Evolutionary conservation across 2,329 filamentous ascomycete genomes (phyloP).

Genomic region (Trichoderma pleuroti): DNA sequence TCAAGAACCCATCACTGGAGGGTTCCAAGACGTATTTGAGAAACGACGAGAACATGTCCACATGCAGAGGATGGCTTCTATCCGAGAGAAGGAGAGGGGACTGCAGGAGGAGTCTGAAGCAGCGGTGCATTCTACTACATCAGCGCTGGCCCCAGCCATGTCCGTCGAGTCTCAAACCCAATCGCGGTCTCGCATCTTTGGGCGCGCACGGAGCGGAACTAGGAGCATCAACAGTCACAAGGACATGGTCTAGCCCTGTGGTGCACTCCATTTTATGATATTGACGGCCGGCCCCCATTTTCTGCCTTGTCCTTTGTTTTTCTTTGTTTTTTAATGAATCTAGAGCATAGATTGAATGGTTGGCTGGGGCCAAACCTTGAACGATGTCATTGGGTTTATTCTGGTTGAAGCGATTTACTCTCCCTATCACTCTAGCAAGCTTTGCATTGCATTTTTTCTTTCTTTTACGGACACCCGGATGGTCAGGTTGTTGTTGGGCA

Average conservation of each 20-base stretch:
- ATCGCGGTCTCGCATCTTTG: constrained; percentile 30
- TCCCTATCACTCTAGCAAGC: neutral
- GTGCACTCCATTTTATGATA: neutral
- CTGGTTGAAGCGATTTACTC: constrained; percentile 5
- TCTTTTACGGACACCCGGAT: neutral
- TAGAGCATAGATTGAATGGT: constrained; percentile 3
- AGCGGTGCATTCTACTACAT: constrained; percentile 27
- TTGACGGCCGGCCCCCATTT: neutral
- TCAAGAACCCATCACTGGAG: constrained; percentile 34
- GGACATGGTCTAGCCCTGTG: constrained; percentile 27
- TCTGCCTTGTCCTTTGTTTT: neutral
- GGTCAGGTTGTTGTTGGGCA: neutral
- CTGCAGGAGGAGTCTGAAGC: constrained; percentile 28
- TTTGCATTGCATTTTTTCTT: neutral
- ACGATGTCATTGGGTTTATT: neutral
- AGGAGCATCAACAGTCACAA: constrained; percentile 25
- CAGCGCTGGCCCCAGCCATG: constrained; percentile 26
- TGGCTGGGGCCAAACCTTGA: constrained; percentile 1
- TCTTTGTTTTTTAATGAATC: neutral
- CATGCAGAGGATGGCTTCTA: constrained; percentile 37
- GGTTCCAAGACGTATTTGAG: constrained; percentile 47
- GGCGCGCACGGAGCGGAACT: constrained; percentile 30
- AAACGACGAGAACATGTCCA: constrained; percentile 37
- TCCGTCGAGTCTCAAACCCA: constrained; percentile 25
- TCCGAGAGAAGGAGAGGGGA: constrained; percentile 37